phyloP scores from a whole-genome alignment of 495 filamentous ascomycete genomes.

The Xylaria sp. region DNA sequence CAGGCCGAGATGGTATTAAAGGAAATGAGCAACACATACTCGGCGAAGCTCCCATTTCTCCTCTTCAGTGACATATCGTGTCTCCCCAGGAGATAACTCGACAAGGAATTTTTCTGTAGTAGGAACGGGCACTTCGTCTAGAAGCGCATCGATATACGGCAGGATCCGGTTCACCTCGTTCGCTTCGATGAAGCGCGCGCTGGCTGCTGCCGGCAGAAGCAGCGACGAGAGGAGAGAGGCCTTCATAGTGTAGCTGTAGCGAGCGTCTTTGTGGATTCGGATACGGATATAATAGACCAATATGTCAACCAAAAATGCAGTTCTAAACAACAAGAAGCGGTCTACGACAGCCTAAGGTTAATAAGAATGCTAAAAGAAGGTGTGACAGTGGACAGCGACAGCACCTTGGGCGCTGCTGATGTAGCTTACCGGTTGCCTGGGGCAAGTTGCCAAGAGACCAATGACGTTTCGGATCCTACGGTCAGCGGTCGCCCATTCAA shows the following conservation, averaged over 20 bases:
- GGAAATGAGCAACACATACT: constrained; percentile 57
- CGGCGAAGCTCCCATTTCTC: constrained; percentile 91
- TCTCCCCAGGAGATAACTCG: constrained; percentile 86
- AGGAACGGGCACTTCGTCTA: constrained; percentile 41
- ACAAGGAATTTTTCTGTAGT: constrained; percentile 70
- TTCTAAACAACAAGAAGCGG: background rate
- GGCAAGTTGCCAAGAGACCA: constrained; percentile 14
- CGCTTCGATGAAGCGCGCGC: constrained; percentile 59
- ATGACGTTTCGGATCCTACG: constrained; percentile 15
- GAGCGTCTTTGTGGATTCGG: background rate
- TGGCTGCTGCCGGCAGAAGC: constrained; percentile 54
- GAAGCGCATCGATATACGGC: constrained; percentile 43
- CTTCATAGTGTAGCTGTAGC: constrained; percentile 49
- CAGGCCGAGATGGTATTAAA: background rate
- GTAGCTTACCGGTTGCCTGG: constrained; percentile 12
- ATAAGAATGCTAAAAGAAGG: constrained; percentile 1
- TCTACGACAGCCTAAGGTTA: background rate
- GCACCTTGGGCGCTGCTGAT: background rate
- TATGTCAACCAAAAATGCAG: background rate
- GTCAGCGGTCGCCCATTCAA: background rate
- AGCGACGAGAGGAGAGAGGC: constrained; percentile 54
- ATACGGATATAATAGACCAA: constrained; percentile 1
- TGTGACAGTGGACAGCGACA: too few relatives aligned
- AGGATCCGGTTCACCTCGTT: constrained; percentile 51
- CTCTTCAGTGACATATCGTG: constrained; percentile 86